These are phyloP conservation scores for Phialophora macrospora DNA, from an alignment of 2,329 filamentous ascomycete genomes.

Conservation along the genomic window DNA sequence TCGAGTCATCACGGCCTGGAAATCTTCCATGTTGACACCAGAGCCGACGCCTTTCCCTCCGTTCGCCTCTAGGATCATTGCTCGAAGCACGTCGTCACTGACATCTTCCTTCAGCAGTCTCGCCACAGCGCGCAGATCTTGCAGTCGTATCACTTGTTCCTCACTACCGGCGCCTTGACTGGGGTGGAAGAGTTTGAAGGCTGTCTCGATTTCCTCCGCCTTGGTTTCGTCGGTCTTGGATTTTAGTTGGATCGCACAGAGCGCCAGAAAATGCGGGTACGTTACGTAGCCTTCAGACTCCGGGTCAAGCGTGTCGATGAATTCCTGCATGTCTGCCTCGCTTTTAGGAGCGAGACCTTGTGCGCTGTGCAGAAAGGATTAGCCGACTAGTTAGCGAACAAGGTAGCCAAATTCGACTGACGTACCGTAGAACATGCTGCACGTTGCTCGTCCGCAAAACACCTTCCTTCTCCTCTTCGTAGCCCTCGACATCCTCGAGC, in stretches of 20 bases:
- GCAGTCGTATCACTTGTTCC: conserved; percentile 72
- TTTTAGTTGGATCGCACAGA: conserved; percentile 85
- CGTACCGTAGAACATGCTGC: conserved; percentile 73
- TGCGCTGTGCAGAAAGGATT: conserved; percentile 61
- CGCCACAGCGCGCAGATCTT: conserved; percentile 77
- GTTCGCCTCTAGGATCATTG: conserved; percentile 96
- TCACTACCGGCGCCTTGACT: conserved; percentile 45
- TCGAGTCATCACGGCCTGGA: conserved; percentile 81
- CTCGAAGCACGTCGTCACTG: conserved; percentile 78
- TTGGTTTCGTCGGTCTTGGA: conserved; percentile 52
- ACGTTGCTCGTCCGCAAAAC: conserved; percentile 71
- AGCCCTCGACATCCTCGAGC: conserved; percentile 56
- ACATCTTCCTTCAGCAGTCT: conserved; percentile 82
- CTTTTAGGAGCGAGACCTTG: conserved; percentile 72
- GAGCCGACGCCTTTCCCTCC: conserved; percentile 72
- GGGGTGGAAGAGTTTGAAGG: conserved; percentile 78
- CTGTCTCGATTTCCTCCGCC: conserved; percentile 76
- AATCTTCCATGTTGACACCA: conserved; percentile 78
- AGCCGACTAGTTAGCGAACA: background rate
- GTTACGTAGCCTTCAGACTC: conserved; percentile 75
- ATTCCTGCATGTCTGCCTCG: conserved; percentile 70
- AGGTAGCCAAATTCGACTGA: conserved; percentile 27
- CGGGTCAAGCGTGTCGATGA: conserved; percentile 81
- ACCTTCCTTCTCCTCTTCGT: conserved; percentile 72
- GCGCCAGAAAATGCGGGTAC: conserved; percentile 81